Conservation (phyloP, 108 stramenopile genomes). For the Nitzschia inconspicua region DNA sequence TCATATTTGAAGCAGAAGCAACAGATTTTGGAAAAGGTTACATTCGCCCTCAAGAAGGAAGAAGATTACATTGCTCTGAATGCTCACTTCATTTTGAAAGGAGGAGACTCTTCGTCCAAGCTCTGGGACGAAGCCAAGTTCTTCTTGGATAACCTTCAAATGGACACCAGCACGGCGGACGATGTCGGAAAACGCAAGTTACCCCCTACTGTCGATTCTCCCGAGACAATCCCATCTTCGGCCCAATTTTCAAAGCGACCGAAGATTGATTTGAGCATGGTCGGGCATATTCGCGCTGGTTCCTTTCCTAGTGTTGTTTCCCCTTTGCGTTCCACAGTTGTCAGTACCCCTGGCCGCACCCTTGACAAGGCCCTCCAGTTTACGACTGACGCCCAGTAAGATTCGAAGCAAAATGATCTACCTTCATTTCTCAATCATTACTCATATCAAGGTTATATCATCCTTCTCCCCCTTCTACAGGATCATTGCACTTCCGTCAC, state of each 20-base stretch:
- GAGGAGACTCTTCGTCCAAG: neutral
- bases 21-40: conserved; percentile 4
- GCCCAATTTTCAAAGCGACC: neutral
- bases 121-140: conserved; percentile 12
- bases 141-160: neutral
- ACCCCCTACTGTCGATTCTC: neutral
- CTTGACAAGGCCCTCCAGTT: conserved; percentile 1
- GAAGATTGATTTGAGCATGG: conserved; percentile 21
- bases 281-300: neutral
- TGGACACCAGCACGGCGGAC: neutral
- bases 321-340: no score
- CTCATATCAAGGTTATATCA: no score
- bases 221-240: neutral
- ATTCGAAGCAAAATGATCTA: no score
- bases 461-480: neutral
- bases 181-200: neutral
- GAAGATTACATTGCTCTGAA: conserved; percentile 13
- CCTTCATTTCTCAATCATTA: no score
- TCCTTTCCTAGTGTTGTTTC: no score
- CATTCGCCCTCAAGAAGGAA: neutral
- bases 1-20: conserved; percentile 11
- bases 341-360: no score
- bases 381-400: conserved; percentile 8
- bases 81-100: conserved; percentile 5
- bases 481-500: neutral